A percentile compares a stretch with the other conserved stretches of the same genome.
Conservation (phyloP, 2,329 filamentous ascomycete species). For the Fusarium armeniacum region DNA sequence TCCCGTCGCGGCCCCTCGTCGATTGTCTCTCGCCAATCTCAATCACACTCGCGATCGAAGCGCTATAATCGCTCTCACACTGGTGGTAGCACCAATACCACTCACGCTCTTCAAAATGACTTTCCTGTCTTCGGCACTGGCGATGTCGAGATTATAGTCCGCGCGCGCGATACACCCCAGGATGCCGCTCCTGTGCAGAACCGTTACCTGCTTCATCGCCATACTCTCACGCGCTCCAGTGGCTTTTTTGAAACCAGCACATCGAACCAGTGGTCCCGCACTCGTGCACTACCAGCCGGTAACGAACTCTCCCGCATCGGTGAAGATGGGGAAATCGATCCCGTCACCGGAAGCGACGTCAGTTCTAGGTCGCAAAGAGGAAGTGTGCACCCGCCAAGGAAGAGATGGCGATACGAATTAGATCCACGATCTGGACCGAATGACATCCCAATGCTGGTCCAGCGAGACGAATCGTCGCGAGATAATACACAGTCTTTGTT, state of each 20-base stretch:
- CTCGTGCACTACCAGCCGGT: constrained; percentile 50
- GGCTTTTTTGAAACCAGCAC: constrained; percentile 93
- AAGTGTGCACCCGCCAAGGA: constrained; percentile 52
- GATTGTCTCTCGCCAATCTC: constrained; percentile 73
- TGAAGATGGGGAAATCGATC: constrained; percentile 55
- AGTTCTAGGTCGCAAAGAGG: constrained; percentile 37
- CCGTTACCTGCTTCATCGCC: constrained; percentile 86
- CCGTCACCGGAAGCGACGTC: constrained; percentile 43
- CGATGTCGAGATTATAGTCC: constrained; percentile 90
- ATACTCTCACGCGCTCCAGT: constrained; percentile 90
- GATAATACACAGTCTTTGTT: constrained; percentile 52
- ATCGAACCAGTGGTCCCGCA: constrained; percentile 77
- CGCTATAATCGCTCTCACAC: constrained; percentile 86
- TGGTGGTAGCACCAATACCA: constrained; percentile 76
- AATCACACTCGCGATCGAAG: constrained; percentile 70
- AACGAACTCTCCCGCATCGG: constrained; percentile 69
- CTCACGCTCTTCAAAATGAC: constrained; percentile 83
- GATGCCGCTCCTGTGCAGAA: constrained; percentile 66
- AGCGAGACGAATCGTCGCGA: constrained; percentile 70
- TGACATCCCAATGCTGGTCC: constrained; percentile 89
- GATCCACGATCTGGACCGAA: constrained; percentile 79
- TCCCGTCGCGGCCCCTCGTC: constrained; percentile 68
- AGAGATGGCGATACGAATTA: constrained; percentile 88
- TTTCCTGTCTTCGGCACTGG: constrained; percentile 94
- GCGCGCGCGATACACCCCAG: constrained; percentile 61